A percentile compares a stretch with the other conserved stretches of the same genome.
These are phyloP conservation scores for Vitis labrusca DNA, from an alignment of 164 flowering plant genomes.

Conservation along the genomic window DNA sequence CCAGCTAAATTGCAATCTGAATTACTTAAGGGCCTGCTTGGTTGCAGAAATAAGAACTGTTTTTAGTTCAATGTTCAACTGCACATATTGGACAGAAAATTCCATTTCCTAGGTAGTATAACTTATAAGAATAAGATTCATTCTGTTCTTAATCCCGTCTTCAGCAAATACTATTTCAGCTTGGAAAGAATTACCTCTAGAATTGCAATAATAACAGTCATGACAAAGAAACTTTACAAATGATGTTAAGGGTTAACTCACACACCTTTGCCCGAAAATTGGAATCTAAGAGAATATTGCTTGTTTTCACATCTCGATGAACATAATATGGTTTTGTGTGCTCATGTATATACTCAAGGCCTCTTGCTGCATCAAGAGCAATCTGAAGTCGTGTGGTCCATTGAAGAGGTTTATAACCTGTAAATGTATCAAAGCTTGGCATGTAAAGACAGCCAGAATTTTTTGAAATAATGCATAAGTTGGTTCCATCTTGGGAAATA, in stretches of 20 bases:
- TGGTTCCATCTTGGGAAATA: too few species aligned
- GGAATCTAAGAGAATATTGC: slow-evolving; percentile 36
- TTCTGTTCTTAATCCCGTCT: too few species aligned
- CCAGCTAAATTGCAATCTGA: neutral
- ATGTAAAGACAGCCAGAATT: too few species aligned
- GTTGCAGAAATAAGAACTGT: too few species aligned
- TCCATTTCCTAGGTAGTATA: too few species aligned
- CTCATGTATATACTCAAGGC: slow-evolving; percentile 39
- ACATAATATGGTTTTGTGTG: slow-evolving; percentile 31
- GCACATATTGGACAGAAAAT: neutral
- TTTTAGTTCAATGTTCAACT: too few species aligned
- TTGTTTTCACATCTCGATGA: slow-evolving; percentile 41
- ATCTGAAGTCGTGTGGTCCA: slow-evolving; percentile 40
- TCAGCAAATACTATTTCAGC: neutral
- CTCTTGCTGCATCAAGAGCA: slow-evolving; percentile 45
- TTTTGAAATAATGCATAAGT: too few species aligned
- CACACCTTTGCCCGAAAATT: slow-evolving; percentile 41
- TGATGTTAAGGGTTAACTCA: neutral
- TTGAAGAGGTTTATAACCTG: slow-evolving; percentile 30
- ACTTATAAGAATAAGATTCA: too few species aligned
- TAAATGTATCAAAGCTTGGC: neutral
- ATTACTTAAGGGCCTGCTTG: too few species aligned
- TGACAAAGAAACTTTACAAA: neutral
- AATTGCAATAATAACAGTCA: neutral
- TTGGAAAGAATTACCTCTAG: too few species aligned